A percentile compares a stretch with the other conserved stretches of the same genome.
Evolutionary conservation across 768 basidiomycete genomes (phyloP).

Genomic region (Phlegmacium glaucopus): DNA sequence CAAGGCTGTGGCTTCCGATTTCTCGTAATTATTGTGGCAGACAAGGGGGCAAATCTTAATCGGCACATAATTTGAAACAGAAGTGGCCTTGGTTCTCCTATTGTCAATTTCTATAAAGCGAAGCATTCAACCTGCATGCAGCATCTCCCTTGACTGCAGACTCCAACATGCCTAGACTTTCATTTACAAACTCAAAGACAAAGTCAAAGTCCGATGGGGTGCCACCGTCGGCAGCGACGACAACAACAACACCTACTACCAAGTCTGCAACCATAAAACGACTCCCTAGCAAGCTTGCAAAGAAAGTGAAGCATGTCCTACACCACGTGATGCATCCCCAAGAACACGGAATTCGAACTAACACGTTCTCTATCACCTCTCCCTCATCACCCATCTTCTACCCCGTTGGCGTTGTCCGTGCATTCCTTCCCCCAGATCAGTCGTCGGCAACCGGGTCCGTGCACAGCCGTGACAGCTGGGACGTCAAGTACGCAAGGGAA

Average conservation of each 20-base stretch:
- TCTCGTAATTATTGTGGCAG: no score
- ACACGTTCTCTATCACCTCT: constrained; percentile 20
- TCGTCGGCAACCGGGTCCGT: constrained; percentile 4
- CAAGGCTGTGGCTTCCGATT: no score
- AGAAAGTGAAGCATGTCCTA: constrained; percentile 27
- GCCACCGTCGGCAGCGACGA: neutral
- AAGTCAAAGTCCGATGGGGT: neutral
- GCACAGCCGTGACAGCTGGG: constrained; percentile 9
- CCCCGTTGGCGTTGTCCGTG: constrained; percentile 25
- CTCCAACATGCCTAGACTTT: constrained; percentile 3
- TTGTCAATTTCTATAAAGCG: no score
- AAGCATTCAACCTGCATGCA: no score
- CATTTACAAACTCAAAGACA: constrained; percentile 2
- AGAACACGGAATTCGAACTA: constrained; percentile 19
- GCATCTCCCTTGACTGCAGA: constrained; percentile 1
- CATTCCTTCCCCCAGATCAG: constrained; percentile 13
- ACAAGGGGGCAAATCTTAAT: no score
- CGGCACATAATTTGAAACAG: no score
- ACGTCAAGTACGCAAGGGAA: constrained; percentile 11
- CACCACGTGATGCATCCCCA: constrained; percentile 34
- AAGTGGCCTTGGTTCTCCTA: no score
- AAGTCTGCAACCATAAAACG: constrained; percentile 23
- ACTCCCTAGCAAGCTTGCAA: constrained; percentile 26
- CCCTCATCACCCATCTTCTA: constrained; percentile 38
- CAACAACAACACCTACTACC: constrained; percentile 4